A percentile compares a stretch with the other conserved stretches of the same genome.
Evolutionary conservation across 2,329 filamentous ascomycete species (phyloP).

Genomic region (Pseudocercospora vitis): DNA sequence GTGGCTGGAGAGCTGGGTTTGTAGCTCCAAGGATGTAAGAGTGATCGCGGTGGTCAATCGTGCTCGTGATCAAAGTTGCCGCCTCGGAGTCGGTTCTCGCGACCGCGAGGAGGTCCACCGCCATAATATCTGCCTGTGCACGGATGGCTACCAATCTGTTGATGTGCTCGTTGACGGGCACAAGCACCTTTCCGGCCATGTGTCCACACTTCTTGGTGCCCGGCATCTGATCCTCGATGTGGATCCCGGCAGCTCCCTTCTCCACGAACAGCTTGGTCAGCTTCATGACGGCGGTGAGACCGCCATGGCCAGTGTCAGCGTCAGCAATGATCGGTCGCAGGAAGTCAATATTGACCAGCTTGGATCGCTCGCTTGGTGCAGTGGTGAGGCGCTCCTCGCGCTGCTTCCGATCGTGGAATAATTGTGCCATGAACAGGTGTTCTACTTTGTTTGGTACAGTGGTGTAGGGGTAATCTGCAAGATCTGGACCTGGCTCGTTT

Average conservation of each 20-base stretch:
- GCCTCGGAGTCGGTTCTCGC: conserved; percentile 97
- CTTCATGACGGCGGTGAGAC: conserved; percentile 99
- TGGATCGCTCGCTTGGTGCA: conserved; percentile 69
- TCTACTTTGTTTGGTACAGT: conserved; percentile 98
- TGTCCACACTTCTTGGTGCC: conserved; percentile 99
- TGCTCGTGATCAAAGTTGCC: conserved; percentile 93
- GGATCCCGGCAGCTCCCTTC: conserved; percentile 93
- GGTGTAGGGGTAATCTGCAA: conserved; percentile 91
- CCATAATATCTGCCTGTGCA: conserved; percentile 98
- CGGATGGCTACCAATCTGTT: conserved; percentile 95
- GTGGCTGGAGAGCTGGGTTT: conserved; percentile 77
- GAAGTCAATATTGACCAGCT: conserved; percentile 82
- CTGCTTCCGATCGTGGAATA: conserved; percentile 99
- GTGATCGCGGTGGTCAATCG: conserved; percentile 94
- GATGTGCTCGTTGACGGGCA: conserved; percentile 96
- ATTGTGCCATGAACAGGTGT: conserved; percentile 96
- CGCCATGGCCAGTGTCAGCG: conserved; percentile 95
- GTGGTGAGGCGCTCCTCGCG: conserved; percentile 85
- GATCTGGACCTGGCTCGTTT: conserved; percentile 94
- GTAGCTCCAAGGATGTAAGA: conserved; percentile 87
- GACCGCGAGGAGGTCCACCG: conserved; percentile 81
- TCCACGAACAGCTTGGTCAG: conserved; percentile 97
- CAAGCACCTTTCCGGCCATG: conserved; percentile 97
- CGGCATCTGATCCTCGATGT: conserved; percentile 97
- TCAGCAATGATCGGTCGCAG: conserved; percentile 94